Base-by-base conservation (phyloP, 768 basidiomycete species). In the Jaapia argillacea region DNA sequence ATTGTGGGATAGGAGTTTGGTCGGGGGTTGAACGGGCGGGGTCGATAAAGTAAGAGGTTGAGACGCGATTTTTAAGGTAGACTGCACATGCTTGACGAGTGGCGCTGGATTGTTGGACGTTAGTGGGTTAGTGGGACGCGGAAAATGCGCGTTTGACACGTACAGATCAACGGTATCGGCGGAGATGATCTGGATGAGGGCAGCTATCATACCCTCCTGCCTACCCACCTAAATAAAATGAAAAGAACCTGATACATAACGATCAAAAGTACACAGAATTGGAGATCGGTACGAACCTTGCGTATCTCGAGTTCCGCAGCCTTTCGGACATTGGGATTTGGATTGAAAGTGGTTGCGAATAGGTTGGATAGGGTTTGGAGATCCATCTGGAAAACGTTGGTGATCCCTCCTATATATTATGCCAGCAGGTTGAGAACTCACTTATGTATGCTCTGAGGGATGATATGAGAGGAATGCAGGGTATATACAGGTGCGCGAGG, bases 61-160 rank as follows among this genome's bases (percentile, higher is more conserved):
- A 72, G 47, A 93, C 77, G 54, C 91, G 83, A 60, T 94, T 94
- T 65, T 94, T 94, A 54, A 93, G 70, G 75, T 83, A 94, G 18
- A 94, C 85, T 12, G 83, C 73, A 51, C 84, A 81, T 0, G 90
- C 83, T 54, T 91, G 87, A 31, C 88, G 85, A 44, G 83, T 87
- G 21, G 85, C 72, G 45, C 85, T 89, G 58, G 43, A 44, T 35
- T 33, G 33, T 36, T 53, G 41, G 49, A 43, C 27, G 46, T 24
- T 16, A 42, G 21, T 6, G 22, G 28, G 33, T 13, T 3, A 16
- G 49, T 12, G 21, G 5, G 10, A 33, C 28, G 10, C 10, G 28
- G 10, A 10, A 51, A 57, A 53, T 43, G 64, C 67, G 70, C 67
- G 67, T 64, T 48, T 28, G 40, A 57, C 52, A 75, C 79, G 70